phyloP scores from a whole-genome alignment of 768 basidiomycete genomes.

The Hericium coralloides region DNA sequence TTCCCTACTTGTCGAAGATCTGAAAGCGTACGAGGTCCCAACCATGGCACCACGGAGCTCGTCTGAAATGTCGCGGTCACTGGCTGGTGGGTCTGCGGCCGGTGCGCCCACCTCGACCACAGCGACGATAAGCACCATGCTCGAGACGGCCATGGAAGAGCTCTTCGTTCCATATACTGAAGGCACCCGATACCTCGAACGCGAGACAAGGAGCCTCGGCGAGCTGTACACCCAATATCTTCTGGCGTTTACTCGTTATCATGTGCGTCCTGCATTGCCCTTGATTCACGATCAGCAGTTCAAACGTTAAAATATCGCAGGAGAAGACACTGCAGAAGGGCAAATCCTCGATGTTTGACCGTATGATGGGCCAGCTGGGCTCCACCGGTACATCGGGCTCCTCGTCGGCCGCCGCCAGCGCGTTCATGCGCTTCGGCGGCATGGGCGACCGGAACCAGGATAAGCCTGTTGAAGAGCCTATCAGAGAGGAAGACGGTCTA shows the following conservation, averaged over 20 bases:
- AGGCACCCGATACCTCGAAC: constrained; percentile 84
- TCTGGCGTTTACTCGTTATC: constrained; percentile 74
- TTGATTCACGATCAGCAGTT: background rate
- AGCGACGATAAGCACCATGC: constrained; percentile 63
- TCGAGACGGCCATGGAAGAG: constrained; percentile 96
- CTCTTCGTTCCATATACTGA: constrained; percentile 92
- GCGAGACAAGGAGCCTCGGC: constrained; percentile 76
- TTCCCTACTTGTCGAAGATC: constrained; percentile 75
- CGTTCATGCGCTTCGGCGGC: constrained; percentile 85
- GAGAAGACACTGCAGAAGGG: constrained; percentile 52
- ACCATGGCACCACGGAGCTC: constrained; percentile 53
- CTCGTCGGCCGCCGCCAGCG: constrained; percentile 77
- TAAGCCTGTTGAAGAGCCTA: constrained; percentile 53
- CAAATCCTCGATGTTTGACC: constrained; percentile 79
- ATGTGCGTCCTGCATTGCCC: constrained; percentile 43
- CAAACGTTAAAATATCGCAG: constrained; percentile 16
- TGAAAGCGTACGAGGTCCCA: constrained; percentile 84
- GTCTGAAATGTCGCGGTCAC: constrained; percentile 48
- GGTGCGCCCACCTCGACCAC: constrained; percentile 37
- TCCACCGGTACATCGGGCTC: constrained; percentile 52
- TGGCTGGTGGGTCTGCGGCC: constrained; percentile 34
- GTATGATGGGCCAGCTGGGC: constrained; percentile 84
- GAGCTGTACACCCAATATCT: constrained; percentile 72
- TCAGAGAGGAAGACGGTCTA: constrained; percentile 75
- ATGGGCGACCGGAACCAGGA: constrained; percentile 47